Conservation (phyloP, 768 basidiomycete species). For the Rhizopogon roseolus region DNA sequence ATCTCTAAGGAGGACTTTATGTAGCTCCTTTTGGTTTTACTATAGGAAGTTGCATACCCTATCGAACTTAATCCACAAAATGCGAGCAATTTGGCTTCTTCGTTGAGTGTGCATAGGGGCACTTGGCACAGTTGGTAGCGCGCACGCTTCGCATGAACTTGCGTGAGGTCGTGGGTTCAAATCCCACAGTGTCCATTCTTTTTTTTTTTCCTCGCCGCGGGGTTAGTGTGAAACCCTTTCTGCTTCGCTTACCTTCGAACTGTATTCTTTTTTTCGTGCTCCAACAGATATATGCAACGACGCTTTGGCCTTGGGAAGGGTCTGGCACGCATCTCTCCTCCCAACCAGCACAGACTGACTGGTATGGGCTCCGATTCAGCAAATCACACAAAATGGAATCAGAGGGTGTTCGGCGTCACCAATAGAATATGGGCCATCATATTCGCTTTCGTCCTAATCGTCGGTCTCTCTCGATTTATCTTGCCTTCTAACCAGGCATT, state of each 20-base stretch:
- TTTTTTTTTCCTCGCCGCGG: conserved; percentile 1
- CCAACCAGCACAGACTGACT: conserved; percentile 33
- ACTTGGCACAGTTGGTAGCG: conserved; percentile 59
- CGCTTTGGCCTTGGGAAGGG: conserved; percentile 42
- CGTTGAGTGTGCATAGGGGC: conserved; percentile 24
- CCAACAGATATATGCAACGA: conserved; percentile 47
- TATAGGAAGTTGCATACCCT: too few relatives aligned
- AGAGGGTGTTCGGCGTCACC: conserved; percentile 57
- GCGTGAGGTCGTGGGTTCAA: conserved; percentile 58
- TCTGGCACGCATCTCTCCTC: conserved; percentile 53
- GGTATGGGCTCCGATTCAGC: conserved; percentile 44
- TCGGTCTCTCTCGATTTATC: conserved; percentile 53
- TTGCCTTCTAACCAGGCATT: conserved; percentile 34
- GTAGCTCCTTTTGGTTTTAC: too few relatives aligned
- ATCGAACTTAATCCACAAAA: too few relatives aligned
- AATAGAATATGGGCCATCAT: conserved; percentile 68
- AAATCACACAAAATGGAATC: conserved; percentile 47
- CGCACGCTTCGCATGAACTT: conserved; percentile 48
- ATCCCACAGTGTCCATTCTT: conserved; percentile 44
- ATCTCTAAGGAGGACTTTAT: neutral
- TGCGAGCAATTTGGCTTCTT: too few relatives aligned
- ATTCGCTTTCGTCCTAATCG: conserved; percentile 47
- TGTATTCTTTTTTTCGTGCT: conserved; percentile 2
- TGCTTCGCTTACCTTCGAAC: too few relatives aligned
- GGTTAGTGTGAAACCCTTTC: too few relatives aligned